Base-by-base conservation (phyloP, 306 rosid species). In the Cicer bijugum region DNA sequence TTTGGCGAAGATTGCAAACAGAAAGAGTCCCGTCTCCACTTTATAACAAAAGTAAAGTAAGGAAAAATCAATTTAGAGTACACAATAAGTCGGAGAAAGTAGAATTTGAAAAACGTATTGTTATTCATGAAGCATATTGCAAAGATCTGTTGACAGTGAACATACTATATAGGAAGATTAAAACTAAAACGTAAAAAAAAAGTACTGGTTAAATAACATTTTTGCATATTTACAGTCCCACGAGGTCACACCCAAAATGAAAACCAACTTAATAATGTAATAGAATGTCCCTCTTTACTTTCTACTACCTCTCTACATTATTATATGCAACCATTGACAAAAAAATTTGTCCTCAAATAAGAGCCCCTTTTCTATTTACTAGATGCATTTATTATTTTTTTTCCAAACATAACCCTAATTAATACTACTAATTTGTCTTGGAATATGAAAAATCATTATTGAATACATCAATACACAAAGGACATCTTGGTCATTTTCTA, bases 21-120 rank as follows among this genome's bases (percentile, higher is more conserved):
- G 98, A 91, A 38, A 93, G 88, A 69, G 98, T 88, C 71, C 97
- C 98, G 56, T 91, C 98, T 70, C 97, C 97, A 89, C 97, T 93
- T 47, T 7, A 85, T 56, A 81, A 79, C 50, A 37, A 63, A 83
- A 78, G 16, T 37, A 81, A 42, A 56, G 20, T 20, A 8, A 67
- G 8, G 7, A 23, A 59, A 37, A 63, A 48, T 28, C 2, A 9
- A 6, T 43, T 55, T 68, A 80, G 79, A 47, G 39, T 16, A 15
- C 58, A 72, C 11, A 37, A 17, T 60, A 48, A 60, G 67, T 11
- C 71, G n/a, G 10, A 69, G 51, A 57, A 69, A 68, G 65, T 58
- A 17, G n/a, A 66, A 75, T 19, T 44, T 40, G 14, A 23, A 65
- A 28, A 44, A 47, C 2, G 62, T 33, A 11, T 63, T 35, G 15